Base-by-base conservation (phyloP, 169 alveolate species). In the Plasmodium cynomolgi region DNA sequence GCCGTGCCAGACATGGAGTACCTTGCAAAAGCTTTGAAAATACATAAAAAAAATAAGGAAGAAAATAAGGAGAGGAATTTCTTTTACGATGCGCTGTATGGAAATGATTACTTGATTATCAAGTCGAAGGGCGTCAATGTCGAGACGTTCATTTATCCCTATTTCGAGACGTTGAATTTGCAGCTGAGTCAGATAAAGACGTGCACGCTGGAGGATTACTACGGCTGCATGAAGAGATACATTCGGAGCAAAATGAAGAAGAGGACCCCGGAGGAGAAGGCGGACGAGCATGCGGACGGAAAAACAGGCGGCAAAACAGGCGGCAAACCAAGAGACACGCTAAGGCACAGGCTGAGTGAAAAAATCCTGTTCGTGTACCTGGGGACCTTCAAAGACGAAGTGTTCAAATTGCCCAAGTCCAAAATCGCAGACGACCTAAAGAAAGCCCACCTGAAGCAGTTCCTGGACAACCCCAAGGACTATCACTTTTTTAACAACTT, bases 81-180 rank as follows among this genome's bases (percentile, higher is more conserved):
- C 82, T 88, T 88, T 58, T 88, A 88, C 72, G 56, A 80, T 58
- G 34, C 90, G 15, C 72, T 88, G 81, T 88, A 88, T 68, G 94
- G 94, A 68, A 58, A 71, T 80, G 90, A 88, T 68, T 88, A 88
- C 82, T 41, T 88, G 34, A n/a, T 88, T 15, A 74, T 79, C 50
- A 88, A 88, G 72, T 88, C 94, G 13, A 88, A 88, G 72, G 94
- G 94, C 15, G 88, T 88, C 17, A 41, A 88, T 88, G 73, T 88
- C 9, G 94, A 88, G 74, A 79, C 94, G 20, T 88, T 88, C 82
- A 80, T 88, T 58, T 88, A 88, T 88, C 94, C 94, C 15, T 88
- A 88, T 29, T 88, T 88, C 72, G 94, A 88, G 56, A 58, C 91
- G 5, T 62, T 88, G 72, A 88, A 88, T 80, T 31, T 88, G 23